Conservation (phyloP, 208 protist species). For the Giardia muris region DNA sequence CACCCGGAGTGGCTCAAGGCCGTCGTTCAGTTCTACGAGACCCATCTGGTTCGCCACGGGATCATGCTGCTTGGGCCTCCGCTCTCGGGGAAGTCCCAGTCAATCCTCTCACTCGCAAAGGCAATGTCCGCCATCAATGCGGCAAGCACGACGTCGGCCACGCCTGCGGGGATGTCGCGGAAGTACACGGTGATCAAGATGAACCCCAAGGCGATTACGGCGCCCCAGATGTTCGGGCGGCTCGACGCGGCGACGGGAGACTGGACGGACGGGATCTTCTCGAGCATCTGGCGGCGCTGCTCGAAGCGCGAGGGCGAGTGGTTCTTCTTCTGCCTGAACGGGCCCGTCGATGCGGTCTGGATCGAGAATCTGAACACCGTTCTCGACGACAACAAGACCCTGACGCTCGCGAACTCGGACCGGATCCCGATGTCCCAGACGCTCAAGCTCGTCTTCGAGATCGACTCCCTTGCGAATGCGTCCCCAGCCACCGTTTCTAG, state of each 20-base stretch:
- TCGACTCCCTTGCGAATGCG: conserved; percentile 86
- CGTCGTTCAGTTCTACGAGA: conserved; percentile 60
- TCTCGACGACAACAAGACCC: conserved; percentile 87
- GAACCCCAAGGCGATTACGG: conserved; percentile 74
- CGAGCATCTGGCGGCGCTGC: conserved; percentile 61
- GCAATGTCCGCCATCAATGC: neutral
- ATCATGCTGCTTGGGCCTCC: conserved; percentile 56
- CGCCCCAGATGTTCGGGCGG: conserved; percentile 76
- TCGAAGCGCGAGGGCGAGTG: conserved; percentile 40
- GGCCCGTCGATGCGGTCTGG: conserved; percentile 90
- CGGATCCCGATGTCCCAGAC: conserved; percentile 71
- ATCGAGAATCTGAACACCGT: conserved; percentile 96
- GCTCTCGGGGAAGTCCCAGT: conserved; percentile 43
- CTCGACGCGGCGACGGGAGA: conserved; percentile 82
- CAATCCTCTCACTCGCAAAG: conserved; percentile 31
- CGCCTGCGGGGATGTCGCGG: too few species aligned
- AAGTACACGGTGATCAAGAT: conserved; percentile 46
- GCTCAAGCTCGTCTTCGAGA: conserved; percentile 81
- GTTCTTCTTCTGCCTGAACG: conserved; percentile 76
- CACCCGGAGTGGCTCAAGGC: neutral
- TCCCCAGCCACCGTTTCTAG: conserved; percentile 95
- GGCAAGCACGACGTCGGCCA: neutral
- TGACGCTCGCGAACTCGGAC: conserved; percentile 81
- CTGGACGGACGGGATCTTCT: conserved; percentile 91
- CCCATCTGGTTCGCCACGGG: conserved; percentile 61